Conservation (phyloP, 345 rosid species). For the Combretum micranthum region DNA sequence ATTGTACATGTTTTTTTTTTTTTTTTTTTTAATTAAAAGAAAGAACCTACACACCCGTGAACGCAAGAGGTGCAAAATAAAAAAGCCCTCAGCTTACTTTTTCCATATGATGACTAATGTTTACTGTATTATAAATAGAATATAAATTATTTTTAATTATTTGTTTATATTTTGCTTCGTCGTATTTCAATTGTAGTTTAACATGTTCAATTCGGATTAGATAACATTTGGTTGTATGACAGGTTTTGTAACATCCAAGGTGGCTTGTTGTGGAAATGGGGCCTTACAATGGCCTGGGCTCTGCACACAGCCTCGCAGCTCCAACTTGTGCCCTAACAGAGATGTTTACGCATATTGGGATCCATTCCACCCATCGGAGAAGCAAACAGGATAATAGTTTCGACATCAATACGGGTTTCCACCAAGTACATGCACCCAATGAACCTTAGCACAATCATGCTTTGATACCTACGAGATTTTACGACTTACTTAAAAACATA, state of each 20-base stretch:
- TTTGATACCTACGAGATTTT: conserved; percentile 21
- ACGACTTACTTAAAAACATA: too few species aligned
- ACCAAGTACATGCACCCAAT: conserved; percentile 58
- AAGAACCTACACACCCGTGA: too few species aligned
- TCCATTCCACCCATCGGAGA: conserved; percentile 78
- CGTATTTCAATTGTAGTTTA: too few species aligned
- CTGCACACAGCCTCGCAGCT: conserved; percentile 57
- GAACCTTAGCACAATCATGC: conserved; percentile 67
- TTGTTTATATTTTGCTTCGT: too few species aligned
- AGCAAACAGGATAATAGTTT: conserved; percentile 54
- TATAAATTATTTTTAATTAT: too few species aligned
- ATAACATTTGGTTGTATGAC: background rate
- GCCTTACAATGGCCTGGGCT: conserved; percentile 68
- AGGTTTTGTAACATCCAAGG: conserved; percentile 73
- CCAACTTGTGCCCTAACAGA: conserved; percentile 58
- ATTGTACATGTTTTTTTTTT: too few species aligned
- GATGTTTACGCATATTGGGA: conserved; percentile 67
- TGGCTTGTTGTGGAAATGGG: conserved; percentile 95
- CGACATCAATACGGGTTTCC: conserved; percentile 43
- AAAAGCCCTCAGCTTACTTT: too few species aligned
- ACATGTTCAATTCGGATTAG: too few species aligned
- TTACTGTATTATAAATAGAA: too few species aligned
- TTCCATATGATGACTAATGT: too few species aligned
- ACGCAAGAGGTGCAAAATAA: too few species aligned
- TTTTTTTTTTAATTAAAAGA: too few species aligned